These are phyloP conservation scores for Ordospora pajunii DNA, from an alignment of 371 early-diverging fungal species.

Conservation along the genomic window DNA sequence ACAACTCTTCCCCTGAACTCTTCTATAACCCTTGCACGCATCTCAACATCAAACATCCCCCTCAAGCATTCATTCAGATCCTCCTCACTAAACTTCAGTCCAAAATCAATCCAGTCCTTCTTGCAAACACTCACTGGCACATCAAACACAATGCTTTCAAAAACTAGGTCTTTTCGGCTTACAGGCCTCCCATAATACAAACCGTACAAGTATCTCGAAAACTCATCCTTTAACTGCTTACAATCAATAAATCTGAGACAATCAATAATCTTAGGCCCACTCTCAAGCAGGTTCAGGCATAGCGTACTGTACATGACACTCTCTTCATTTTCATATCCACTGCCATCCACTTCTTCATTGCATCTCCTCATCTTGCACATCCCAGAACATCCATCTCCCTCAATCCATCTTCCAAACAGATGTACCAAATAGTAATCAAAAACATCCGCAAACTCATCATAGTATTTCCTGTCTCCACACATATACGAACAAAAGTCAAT, in stretches of 20 bases:
- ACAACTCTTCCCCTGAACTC: background rate
- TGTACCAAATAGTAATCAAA: conserved; percentile 27
- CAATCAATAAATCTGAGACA: background rate
- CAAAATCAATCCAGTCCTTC: background rate
- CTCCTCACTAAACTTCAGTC: background rate
- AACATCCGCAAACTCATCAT: conserved; percentile 20
- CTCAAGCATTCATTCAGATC: background rate
- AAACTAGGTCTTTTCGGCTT: background rate
- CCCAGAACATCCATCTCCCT: conserved; percentile 6
- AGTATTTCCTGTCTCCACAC: background rate
- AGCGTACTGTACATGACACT: background rate
- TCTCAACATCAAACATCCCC: background rate
- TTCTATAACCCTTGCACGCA: conserved; percentile 10
- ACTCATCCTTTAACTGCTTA: background rate
- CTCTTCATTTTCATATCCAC: background rate
- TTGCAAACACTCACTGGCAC: background rate
- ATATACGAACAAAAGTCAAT: conserved; percentile 31
- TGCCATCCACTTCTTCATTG: background rate
- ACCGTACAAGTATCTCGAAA: background rate
- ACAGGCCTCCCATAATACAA: background rate
- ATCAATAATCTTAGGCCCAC: background rate
- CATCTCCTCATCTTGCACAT: background rate
- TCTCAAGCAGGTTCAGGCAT: background rate
- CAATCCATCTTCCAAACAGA: background rate
- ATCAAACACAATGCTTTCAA: background rate